These are phyloP conservation scores for Jamesozyma spencerorum DNA, from an alignment of 805 yeast species.

Conservation along the genomic window DNA sequence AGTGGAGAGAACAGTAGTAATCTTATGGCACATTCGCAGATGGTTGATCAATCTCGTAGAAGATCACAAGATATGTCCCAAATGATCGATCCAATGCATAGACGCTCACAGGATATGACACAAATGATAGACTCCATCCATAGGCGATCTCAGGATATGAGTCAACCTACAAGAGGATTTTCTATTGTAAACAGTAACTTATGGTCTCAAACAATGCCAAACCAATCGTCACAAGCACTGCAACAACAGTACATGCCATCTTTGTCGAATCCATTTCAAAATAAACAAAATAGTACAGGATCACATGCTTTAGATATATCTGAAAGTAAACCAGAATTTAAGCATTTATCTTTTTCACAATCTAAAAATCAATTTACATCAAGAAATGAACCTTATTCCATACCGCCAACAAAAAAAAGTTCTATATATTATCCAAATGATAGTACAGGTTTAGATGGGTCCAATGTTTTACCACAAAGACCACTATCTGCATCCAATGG, in stretches of 20 bases:
- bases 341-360: slow-evolving; percentile 17
- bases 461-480: slow-evolving; percentile 1
- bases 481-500: no score
- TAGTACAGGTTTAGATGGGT: slow-evolving; percentile 18
- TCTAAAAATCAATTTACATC: slow-evolving; percentile 4
- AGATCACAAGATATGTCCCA: neutral
- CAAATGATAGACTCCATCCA: neutral
- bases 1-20: neutral
- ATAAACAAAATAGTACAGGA: slow-evolving; percentile 30
- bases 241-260: slow-evolving; percentile 10
- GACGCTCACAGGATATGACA: neutral
- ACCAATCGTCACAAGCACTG: neutral
- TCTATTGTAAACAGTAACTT: slow-evolving; percentile 23
- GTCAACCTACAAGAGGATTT: slow-evolving; percentile 19
- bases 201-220: slow-evolving; percentile 12
- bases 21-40: neutral
- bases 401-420: slow-evolving; percentile 14
- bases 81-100: neutral
- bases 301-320: slow-evolving; percentile 45
- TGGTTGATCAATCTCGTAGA: neutral
- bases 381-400: slow-evolving; percentile 7
- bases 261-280: slow-evolving; percentile 5
- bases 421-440: slow-evolving; percentile 21
- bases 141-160: slow-evolving; percentile 6
- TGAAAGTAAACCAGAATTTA: slow-evolving; percentile 29